These are phyloP conservation scores for Breynia disticha DNA, from an alignment of 441 rosid genomes.

Conservation along the genomic window DNA sequence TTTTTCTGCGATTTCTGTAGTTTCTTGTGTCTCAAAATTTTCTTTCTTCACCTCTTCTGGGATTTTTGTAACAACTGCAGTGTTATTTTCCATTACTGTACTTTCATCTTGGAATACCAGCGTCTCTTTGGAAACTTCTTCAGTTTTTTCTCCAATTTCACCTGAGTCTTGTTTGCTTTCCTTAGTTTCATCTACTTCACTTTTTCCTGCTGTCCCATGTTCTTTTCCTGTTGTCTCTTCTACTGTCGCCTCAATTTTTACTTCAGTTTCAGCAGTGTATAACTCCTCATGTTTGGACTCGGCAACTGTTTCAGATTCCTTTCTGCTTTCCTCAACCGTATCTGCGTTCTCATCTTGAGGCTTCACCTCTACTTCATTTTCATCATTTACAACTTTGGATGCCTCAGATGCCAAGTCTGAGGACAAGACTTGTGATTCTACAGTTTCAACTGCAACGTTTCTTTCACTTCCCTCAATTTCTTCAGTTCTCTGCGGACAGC, in stretches of 20 bases:
- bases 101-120: slow-evolving; percentile 10
- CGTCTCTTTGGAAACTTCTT: slow-evolving; percentile 10
- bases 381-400: slow-evolving; percentile 14
- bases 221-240: too few species aligned
- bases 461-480: slow-evolving; percentile 18
- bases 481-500: slow-evolving; percentile 10
- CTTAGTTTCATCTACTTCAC: background rate
- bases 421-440: slow-evolving; percentile 17
- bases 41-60: too few species aligned
- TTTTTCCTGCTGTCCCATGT: background rate
- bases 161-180: background rate
- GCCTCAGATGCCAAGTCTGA: slow-evolving; percentile 15
- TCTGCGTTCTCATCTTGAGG: slow-evolving; percentile 7
- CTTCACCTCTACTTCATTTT: slow-evolving; percentile 7
- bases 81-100: too few species aligned
- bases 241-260: too few species aligned
- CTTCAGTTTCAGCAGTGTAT: too few species aligned
- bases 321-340: slow-evolving; percentile 9
- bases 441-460: slow-evolving; percentile 5
- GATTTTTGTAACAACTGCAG: too few species aligned
- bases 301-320: background rate
- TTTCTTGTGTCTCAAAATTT: too few species aligned
- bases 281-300: too few species aligned
- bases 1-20: background rate
- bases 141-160: too few species aligned